These are phyloP conservation scores for Fusarium sp. DNA, from an alignment of 2,329 filamentous ascomycete genomes.

Conservation along the genomic window DNA sequence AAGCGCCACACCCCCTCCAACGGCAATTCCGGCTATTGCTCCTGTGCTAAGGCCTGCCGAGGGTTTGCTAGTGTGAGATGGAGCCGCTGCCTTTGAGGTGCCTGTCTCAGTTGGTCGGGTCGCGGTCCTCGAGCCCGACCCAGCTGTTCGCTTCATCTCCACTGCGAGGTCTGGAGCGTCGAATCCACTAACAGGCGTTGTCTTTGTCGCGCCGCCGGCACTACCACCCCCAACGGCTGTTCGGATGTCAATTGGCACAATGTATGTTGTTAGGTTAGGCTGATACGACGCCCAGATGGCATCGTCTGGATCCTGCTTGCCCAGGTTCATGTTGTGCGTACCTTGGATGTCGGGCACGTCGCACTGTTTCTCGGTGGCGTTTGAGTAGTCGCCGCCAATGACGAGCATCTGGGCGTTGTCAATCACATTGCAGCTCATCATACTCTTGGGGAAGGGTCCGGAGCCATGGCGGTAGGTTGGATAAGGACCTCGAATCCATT, in stretches of 20 bases:
- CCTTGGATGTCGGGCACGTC: neutral
- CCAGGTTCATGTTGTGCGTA: slow-evolving; percentile 9
- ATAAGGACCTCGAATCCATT: slow-evolving; percentile 5
- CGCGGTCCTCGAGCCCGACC: neutral
- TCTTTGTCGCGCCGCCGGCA: neutral
- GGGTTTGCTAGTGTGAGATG: neutral
- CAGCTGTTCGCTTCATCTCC: neutral
- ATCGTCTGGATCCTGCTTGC: slow-evolving; percentile 3
- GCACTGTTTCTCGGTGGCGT: neutral
- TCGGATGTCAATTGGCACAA: neutral
- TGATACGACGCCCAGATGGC: slow-evolving; percentile 9
- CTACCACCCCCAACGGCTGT: neutral
- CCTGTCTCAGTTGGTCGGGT: neutral
- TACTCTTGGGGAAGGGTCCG: neutral
- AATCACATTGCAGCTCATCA: slow-evolving; percentile 14
- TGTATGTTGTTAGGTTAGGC: neutral
- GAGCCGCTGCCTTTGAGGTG: neutral
- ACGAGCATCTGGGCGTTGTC: slow-evolving; percentile 2
- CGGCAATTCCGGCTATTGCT: slow-evolving; percentile 12
- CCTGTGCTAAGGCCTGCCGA: neutral
- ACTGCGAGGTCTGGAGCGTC: slow-evolving; percentile 5
- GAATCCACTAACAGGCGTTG: slow-evolving; percentile 7
- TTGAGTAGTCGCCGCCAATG: neutral
- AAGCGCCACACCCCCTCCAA: neutral
- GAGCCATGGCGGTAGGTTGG: neutral